Base-by-base conservation (phyloP, 2,329 filamentous ascomycete genomes). In the Fusarium sulawesiense region DNA sequence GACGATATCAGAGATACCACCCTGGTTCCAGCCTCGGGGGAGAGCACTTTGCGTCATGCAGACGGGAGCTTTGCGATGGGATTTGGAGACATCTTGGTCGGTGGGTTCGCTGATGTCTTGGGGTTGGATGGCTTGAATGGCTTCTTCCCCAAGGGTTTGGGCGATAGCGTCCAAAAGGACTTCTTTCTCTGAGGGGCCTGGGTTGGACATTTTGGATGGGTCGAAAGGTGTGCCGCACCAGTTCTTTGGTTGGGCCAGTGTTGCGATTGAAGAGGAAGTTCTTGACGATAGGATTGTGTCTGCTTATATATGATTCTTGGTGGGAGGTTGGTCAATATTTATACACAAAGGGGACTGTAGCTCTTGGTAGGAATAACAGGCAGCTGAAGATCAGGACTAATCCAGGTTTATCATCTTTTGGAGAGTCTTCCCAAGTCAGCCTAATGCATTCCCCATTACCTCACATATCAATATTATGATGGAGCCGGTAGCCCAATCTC, bases 101-200 rank as follows among this genome's bases (percentile, higher is more conserved):
- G 34, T n/a, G 10, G 18, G 18, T 2, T 37, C 10, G 0, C 3
- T 37, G 10, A 37, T 2, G 1, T n/a, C 1, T 0, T 37, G 34
- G 34, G 34, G 34, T 11, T n/a, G 5, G 16, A 37, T 7, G 16
- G 34, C 16, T 37, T 37, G 16, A 0, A 37, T 37, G 16, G 34
- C 34, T 11, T 37, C 34, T n/a, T 37, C 16, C 0, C 34, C 34
- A 5, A 37, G 34, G 34, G 2, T 37, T n/a, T 37, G 34, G 34
- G 34, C 34, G 1, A 37, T 37, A 1, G 34, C 34, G 34, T 37
- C 18, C 0, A 37, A 2, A 6, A 37, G 34, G 0, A n/a, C 34
- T 1, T 37, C 34, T 37, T 37, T 37, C 2, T 2, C 34, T n/a
- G 34, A 37, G 6, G 34, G 34, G 34, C 18, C 34, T 37, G 6